Percentiles rank a stretch among this genome's conserved stretches.
Conservation (phyloP, 768 basidiomycete species). For the Phaeotremella fagi region DNA sequence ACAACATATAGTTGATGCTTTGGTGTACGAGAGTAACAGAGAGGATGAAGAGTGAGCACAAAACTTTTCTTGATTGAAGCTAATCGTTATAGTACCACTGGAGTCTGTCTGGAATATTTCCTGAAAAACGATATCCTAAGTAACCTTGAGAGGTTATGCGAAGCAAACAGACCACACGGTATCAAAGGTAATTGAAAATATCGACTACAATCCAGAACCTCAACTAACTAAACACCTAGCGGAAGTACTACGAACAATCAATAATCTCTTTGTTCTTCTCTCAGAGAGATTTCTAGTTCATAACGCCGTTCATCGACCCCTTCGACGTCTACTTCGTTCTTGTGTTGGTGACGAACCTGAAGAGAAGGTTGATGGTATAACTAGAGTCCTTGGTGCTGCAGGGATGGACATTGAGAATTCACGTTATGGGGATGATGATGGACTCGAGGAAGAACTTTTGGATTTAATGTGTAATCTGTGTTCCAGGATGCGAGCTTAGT, state of each 20-base stretch:
- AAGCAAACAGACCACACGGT: constrained; percentile 78
- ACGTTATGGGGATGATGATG: constrained; percentile 9
- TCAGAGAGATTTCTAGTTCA: constrained; percentile 93
- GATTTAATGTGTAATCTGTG: constrained; percentile 87
- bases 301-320: constrained; percentile 80
- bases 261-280: constrained; percentile 83
- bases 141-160: constrained; percentile 77
- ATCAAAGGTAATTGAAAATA: constrained; percentile 65
- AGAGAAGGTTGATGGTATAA: constrained; percentile 73
- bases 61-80: not conserved
- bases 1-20: constrained; percentile 72
- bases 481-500: constrained; percentile 73
- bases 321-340: constrained; percentile 73
- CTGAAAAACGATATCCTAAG: constrained; percentile 84
- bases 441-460: constrained; percentile 60
- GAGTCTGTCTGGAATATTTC: constrained; percentile 83
- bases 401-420: constrained; percentile 21
- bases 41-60: constrained; percentile 71
- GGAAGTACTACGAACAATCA: constrained; percentile 77
- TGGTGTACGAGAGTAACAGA: constrained; percentile 78
- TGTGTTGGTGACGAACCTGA: constrained; percentile 90
- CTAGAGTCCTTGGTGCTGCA: constrained; percentile 76
- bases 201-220: too few relatives aligned
- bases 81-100: constrained; percentile 61
- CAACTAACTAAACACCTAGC: constrained; percentile 53